Conservation (phyloP, 2,329 filamentous ascomycete genomes). For the Diaporthe nobilis region DNA sequence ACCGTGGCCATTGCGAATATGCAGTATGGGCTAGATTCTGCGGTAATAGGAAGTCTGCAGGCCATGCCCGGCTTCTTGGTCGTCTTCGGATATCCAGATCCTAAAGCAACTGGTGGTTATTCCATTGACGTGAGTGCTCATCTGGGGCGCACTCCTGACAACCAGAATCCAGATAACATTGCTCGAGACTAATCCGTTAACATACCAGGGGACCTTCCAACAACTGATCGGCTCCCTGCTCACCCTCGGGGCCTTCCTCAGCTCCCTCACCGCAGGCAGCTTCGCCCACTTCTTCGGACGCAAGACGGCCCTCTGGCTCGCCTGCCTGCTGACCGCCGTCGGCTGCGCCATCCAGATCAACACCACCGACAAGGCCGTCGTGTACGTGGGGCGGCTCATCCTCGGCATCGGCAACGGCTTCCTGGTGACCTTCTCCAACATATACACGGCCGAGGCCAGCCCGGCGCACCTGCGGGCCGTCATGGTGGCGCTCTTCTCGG, state of each 20-base stretch:
- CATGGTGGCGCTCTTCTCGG: slow-evolving; percentile 62
- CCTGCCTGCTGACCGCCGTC: slow-evolving; percentile 59
- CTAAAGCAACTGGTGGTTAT: slow-evolving; percentile 53
- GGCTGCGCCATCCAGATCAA: slow-evolving; percentile 61
- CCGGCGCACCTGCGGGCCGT: slow-evolving; percentile 64
- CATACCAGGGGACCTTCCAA: slow-evolving; percentile 61
- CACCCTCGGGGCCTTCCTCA: slow-evolving; percentile 65
- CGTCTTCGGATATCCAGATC: slow-evolving; percentile 64
- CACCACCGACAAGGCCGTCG: slow-evolving; percentile 53
- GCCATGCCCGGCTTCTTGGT: slow-evolving; percentile 66
- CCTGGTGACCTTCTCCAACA: slow-evolving; percentile 61
- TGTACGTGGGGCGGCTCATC: slow-evolving; percentile 62
- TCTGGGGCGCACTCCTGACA: neutral
- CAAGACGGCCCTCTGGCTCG: slow-evolving; percentile 60
- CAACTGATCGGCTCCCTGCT: slow-evolving; percentile 67
- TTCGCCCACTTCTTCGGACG: slow-evolving; percentile 64
- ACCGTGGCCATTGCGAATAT: slow-evolving; percentile 63
- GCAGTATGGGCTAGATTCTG: slow-evolving; percentile 66
- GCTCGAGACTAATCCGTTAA: slow-evolving; percentile 41
- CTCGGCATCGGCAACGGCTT: slow-evolving; percentile 60
- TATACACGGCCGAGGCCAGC: slow-evolving; percentile 63
- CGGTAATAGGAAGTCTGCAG: slow-evolving; percentile 60
- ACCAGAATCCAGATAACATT: slow-evolving; percentile 37
- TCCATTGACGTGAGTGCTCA: slow-evolving; percentile 55
- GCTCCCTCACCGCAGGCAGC: slow-evolving; percentile 61